Base-by-base conservation (phyloP, 169 alveolate genomes). In the Eimeria zaria region DNA sequence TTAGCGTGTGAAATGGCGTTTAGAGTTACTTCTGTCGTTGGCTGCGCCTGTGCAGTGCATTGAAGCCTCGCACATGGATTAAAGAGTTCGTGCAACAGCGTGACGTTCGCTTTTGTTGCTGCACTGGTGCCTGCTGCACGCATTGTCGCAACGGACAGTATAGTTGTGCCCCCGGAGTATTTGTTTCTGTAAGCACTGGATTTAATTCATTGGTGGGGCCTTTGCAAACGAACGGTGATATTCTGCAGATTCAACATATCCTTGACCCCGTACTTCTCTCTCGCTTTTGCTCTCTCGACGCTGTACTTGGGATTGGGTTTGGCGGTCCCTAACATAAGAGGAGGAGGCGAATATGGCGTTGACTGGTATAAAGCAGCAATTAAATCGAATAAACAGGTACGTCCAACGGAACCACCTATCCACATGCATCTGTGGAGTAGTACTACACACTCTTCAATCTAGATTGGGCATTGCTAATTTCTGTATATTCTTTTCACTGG, bases 341-440 rank as follows among this genome's bases (percentile, higher is more conserved):
- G 96, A 55, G 96, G 96, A 11, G 92, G 84, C 30, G 96, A 91
- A 44, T 91, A 91, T 53, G 96, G 96, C 58, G 18, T 41, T 62
- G 73, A 30, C 2, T 91, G 96, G 96, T 91, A 80, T 53, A 41
- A 48, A 46, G 96, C 85, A 24, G 96, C 90, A 24, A 30, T 62
- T 33, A 76, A 78, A 33, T 60, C 18, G n/a, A 91, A 46, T 30
- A 91, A 91, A 44, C 96, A 91, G 53, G 96, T 91, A 46, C 20
- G 91, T 39, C 30, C 12, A 24, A 18, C 58, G 87, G 18, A 22
- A 64, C 24, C 71, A 64, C n/a, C 69, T 22, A 36, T 67, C 84
- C 94, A 41, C 69, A 16, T 6, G 27, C 53, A 74, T 74, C n/a
- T n/a, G n/a, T n/a, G n/a, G 58, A 6, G 30, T 9, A n/a, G 4